A percentile compares a stretch with the other conserved stretches of the same genome.
Conservation (phyloP, 176 grass and related monocot species). For the Raddia distichophylla region DNA sequence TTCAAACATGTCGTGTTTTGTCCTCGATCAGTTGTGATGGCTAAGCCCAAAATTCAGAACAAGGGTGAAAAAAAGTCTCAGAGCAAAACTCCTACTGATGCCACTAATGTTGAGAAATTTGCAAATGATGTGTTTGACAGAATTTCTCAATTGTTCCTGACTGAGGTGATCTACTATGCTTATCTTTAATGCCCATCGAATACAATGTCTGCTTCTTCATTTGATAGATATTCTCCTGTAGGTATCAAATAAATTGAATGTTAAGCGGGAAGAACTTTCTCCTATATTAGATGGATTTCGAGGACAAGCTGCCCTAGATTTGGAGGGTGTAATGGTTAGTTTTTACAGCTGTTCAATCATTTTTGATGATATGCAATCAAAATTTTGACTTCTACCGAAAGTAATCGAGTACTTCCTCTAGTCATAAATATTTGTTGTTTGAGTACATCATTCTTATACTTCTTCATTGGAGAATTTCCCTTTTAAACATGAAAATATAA, state of each 20-base stretch:
- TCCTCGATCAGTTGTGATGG: constrained; percentile 56
- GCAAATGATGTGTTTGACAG: constrained; percentile 67
- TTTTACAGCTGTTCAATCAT: constrained; percentile 13
- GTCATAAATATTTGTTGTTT: too few species aligned
- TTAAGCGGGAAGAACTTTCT: constrained; percentile 47
- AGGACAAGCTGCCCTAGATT: constrained; percentile 51
- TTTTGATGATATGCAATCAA: constrained; percentile 13
- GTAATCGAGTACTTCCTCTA: background rate
- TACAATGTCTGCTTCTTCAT: constrained; percentile 1
- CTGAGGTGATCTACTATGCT: constrained; percentile 58
- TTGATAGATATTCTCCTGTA: constrained; percentile 54
- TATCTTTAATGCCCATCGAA: constrained; percentile 26
- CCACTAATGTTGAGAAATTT: constrained; percentile 59
- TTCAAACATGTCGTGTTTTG: constrained; percentile 22
- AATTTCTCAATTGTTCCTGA: constrained; percentile 58
- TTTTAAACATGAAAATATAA: constrained; percentile 14
- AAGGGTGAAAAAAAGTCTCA: constrained; percentile 45
- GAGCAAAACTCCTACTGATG: constrained; percentile 40
- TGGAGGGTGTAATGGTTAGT: constrained; percentile 68
- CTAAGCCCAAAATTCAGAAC: constrained; percentile 49
- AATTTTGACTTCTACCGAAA: constrained; percentile 20
- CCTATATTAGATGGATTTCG: constrained; percentile 51
- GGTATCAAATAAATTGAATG: constrained; percentile 69
- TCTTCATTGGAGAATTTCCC: background rate
- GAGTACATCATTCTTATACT: background rate